These are phyloP conservation scores for Carex myosuroides DNA, from an alignment of 176 grass and related monocot species.

Conservation along the genomic window DNA sequence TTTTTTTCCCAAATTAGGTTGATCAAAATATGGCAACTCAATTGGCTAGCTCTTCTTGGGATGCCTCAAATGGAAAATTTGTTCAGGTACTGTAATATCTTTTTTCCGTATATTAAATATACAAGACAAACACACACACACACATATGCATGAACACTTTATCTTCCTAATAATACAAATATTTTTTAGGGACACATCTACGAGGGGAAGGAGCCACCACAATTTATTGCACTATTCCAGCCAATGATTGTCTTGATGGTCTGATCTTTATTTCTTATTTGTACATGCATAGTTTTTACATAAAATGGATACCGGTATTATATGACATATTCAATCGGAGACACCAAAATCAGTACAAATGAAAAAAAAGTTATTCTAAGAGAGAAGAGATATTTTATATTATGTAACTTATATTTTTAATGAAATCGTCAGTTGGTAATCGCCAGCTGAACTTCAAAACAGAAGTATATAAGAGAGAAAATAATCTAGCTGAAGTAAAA, in stretches of 20 bases:
- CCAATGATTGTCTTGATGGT: slow-evolving; percentile 95
- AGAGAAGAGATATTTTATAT: background rate
- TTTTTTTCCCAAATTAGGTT: slow-evolving; percentile 26
- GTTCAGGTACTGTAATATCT: slow-evolving; percentile 46
- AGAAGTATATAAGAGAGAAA: background rate
- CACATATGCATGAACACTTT: slow-evolving; percentile 2
- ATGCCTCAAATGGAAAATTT: slow-evolving; percentile 67
- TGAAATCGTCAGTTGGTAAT: no score
- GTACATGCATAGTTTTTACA: background rate
- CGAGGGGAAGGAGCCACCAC: slow-evolving; percentile 76
- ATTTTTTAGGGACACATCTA: slow-evolving; percentile 71
- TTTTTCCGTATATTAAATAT: background rate
- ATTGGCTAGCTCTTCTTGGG: slow-evolving; percentile 59
- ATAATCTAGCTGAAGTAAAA: background rate
- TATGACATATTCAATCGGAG: background rate
- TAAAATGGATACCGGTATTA: background rate
- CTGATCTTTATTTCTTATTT: slow-evolving; percentile 10
- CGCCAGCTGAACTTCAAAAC: no score
- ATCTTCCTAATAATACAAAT: slow-evolving; percentile 22
- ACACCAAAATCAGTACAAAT: no score
- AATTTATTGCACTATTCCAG: slow-evolving; percentile 86
- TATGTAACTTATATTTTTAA: no score
- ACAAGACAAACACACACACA: background rate
- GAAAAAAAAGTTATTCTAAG: no score
- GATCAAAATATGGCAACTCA: slow-evolving; percentile 57